These are phyloP conservation scores for Umbelopsis ramanniana DNA, from an alignment of 192 early-diverging fungal species.

Conservation along the genomic window DNA sequence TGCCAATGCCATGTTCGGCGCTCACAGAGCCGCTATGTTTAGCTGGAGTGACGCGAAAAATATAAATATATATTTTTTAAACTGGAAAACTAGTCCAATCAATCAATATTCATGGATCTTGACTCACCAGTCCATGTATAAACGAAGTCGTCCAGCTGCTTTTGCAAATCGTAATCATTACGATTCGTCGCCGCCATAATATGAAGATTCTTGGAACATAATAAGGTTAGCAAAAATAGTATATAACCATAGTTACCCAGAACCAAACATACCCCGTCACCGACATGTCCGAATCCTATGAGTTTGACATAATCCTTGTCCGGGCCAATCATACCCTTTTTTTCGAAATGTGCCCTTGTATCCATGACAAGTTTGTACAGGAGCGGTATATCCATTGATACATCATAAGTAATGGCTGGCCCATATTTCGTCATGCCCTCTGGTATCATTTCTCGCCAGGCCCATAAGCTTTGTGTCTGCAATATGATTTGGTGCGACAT, in stretches of 20 bases:
- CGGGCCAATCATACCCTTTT: slow-evolving; percentile 58
- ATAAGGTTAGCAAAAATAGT: not conserved
- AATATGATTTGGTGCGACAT: not conserved
- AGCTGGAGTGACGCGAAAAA: slow-evolving; percentile 16
- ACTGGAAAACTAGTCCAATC: slow-evolving; percentile 6
- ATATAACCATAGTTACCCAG: not conserved
- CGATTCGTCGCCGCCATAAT: slow-evolving; percentile 78
- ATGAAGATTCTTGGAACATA: slow-evolving; percentile 74
- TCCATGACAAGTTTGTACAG: slow-evolving; percentile 84
- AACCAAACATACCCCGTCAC: slow-evolving; percentile 72
- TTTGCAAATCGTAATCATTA: slow-evolving; percentile 63
- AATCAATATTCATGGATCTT: not conserved
- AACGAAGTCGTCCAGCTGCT: slow-evolving; percentile 84
- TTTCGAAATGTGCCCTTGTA: slow-evolving; percentile 64
- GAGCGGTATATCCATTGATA: slow-evolving; percentile 81
- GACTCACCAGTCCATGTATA: slow-evolving; percentile 82
- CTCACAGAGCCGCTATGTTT: slow-evolving; percentile 70
- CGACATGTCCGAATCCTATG: slow-evolving; percentile 94
- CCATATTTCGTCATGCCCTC: slow-evolving; percentile 87
- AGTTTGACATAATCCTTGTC: slow-evolving; percentile 64
- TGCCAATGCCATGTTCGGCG: slow-evolving; percentile 87
- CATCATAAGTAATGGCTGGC: slow-evolving; percentile 92
- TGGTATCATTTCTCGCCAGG: slow-evolving; percentile 90
- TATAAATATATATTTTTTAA: no score
- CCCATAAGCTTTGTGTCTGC: slow-evolving; percentile 78